Evolutionary conservation across 2,329 filamentous ascomycete genomes (phyloP).

Genomic region (Colletotrichum cereale): DNA sequence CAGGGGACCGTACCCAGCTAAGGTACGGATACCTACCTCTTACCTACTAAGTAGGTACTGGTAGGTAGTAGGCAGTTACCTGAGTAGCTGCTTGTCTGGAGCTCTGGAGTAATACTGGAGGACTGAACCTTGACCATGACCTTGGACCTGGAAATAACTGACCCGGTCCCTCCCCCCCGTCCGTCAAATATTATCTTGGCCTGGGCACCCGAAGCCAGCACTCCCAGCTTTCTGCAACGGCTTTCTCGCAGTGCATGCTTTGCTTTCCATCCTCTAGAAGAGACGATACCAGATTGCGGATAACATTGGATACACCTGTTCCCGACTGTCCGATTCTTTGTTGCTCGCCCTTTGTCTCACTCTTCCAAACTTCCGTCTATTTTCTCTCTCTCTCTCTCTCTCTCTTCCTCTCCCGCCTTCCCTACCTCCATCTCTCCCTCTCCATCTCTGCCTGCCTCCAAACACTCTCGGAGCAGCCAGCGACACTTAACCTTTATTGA

Average conservation of each 20-base stretch:
- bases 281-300: background rate
- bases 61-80: too few species aligned
- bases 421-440: background rate
- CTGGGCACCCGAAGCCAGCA: background rate
- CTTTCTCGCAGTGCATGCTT: background rate
- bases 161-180: background rate
- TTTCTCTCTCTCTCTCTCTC: background rate
- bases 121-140: background rate
- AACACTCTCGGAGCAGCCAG: background rate
- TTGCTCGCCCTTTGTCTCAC: conserved; percentile 8
- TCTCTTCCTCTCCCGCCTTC: background rate
- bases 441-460: background rate
- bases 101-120: background rate
- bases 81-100: background rate
- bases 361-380: background rate
- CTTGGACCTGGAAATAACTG: conserved; percentile 29
- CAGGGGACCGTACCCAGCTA: background rate
- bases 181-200: conserved; percentile 14
- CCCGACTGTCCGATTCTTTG: background rate
- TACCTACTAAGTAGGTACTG: too few species aligned
- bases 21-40: too few species aligned
- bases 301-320: background rate
- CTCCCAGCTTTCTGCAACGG: conserved; percentile 15
- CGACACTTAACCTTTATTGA: conserved; percentile 7
- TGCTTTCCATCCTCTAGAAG: background rate